phyloP scores from a whole-genome alignment of 2,329 filamentous ascomycete genomes.

The Akanthomyces uredinophilus region DNA sequence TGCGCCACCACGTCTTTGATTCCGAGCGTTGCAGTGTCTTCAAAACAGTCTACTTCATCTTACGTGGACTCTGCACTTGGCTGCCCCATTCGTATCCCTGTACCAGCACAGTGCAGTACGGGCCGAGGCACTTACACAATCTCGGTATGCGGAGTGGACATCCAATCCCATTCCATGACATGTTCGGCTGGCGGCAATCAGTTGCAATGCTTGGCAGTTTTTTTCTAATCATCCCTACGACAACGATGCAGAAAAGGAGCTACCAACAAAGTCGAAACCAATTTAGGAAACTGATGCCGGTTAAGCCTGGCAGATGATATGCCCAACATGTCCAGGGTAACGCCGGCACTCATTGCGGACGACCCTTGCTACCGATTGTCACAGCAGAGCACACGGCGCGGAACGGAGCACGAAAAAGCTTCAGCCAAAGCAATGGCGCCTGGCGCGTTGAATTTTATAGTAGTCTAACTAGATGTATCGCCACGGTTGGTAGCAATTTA shows the following conservation, averaged over 20 bases:
- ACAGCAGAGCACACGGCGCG: not conserved
- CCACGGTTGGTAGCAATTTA: constrained; percentile 7
- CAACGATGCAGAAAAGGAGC: not conserved
- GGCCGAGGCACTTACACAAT: not conserved
- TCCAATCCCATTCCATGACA: not conserved
- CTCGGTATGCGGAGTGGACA: not conserved
- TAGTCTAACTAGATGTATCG: constrained; percentile 14
- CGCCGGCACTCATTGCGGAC: no score
- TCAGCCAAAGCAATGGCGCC: constrained; percentile 3
- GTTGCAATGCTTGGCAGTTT: not conserved
- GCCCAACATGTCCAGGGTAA: no score
- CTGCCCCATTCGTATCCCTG: not conserved
- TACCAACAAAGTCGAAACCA: not conserved
- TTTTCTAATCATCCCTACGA: not conserved
- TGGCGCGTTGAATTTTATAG: constrained; percentile 8
- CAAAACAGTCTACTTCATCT: not conserved
- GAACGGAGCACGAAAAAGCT: not conserved
- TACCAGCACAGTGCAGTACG: not conserved
- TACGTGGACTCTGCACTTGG: not conserved
- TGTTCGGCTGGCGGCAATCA: not conserved
- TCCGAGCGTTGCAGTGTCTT: not conserved
- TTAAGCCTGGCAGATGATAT: no score
- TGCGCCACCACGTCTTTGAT: not conserved
- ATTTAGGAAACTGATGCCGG: no score
- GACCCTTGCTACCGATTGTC: no score